These are phyloP conservation scores for Nemania sp. DNA, from an alignment of 2,329 filamentous ascomycete species.

Conservation along the genomic window DNA sequence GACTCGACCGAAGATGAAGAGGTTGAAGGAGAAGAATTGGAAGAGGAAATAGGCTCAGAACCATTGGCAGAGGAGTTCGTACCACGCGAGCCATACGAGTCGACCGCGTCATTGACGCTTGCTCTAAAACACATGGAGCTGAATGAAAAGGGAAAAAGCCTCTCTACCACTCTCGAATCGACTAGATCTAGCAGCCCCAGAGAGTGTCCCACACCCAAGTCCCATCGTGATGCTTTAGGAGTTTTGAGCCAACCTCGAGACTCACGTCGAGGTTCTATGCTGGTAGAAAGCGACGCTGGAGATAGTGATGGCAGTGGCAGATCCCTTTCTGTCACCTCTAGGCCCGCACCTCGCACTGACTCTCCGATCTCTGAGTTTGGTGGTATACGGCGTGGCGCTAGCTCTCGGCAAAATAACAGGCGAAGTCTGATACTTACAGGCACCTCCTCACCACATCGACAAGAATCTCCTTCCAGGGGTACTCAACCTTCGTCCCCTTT, in stretches of 20 bases:
- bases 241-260: conserved; percentile 61
- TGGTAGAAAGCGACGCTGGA: conserved; percentile 80
- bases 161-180: conserved; percentile 70
- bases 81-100: conserved; percentile 61
- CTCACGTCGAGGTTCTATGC: conserved; percentile 75
- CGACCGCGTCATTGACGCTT: conserved; percentile 58
- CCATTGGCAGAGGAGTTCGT: conserved; percentile 55
- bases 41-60: conserved; percentile 45
- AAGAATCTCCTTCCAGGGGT: conserved; percentile 82
- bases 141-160: conserved; percentile 45
- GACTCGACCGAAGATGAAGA: conserved; percentile 71
- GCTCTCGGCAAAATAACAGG: conserved; percentile 80
- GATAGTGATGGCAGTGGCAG: conserved; percentile 88
- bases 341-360: conserved; percentile 71
- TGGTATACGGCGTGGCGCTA: conserved; percentile 72
- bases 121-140: conserved; percentile 54
- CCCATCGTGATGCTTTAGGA: conserved; percentile 65
- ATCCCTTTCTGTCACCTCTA: conserved; percentile 75
- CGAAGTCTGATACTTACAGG: conserved; percentile 83
- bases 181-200: conserved; percentile 87
- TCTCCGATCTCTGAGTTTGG: conserved; percentile 89
- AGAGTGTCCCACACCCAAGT: conserved; percentile 89
- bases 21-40: conserved; percentile 51
- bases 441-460: conserved; percentile 76
- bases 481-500: conserved; percentile 81